Evolutionary conservation across 768 basidiomycete genomes (phyloP).

Genomic region (Rhodocollybia butyracea): DNA sequence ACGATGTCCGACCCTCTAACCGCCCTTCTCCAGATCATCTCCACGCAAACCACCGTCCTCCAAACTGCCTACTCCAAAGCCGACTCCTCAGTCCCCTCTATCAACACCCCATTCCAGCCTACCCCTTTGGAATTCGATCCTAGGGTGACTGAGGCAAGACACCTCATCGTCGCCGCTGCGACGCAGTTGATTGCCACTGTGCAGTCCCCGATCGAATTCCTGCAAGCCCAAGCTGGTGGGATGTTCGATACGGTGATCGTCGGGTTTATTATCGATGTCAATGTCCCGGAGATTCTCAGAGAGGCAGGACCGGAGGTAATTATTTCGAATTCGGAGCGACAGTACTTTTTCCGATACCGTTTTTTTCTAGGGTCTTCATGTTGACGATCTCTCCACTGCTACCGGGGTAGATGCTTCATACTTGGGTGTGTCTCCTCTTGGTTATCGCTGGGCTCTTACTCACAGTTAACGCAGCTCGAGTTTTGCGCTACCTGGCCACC

Average conservation of each 20-base stretch:
- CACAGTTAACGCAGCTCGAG: conserved; percentile 14
- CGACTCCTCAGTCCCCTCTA: not conserved
- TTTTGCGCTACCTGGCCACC: conserved; percentile 26
- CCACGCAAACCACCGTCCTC: not conserved
- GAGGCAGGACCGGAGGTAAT: conserved; percentile 24
- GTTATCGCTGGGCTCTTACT: not conserved
- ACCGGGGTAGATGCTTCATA: conserved; percentile 25
- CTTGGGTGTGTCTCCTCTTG: conserved; percentile 10
- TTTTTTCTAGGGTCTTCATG: conserved; percentile 26
- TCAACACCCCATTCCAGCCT: conserved; percentile 1
- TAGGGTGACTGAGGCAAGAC: not conserved
- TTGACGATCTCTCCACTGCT: conserved; percentile 29
- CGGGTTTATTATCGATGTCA: conserved; percentile 23
- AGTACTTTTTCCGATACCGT: not conserved
- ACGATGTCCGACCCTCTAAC: not conserved
- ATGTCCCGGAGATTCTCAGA: conserved; percentile 32
- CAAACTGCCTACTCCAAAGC: not conserved
- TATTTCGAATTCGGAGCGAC: too few relatives aligned
- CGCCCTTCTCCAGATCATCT: not conserved
- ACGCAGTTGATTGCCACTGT: conserved; percentile 18
- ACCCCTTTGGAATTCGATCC: conserved; percentile 2
- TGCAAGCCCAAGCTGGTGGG: conserved; percentile 12
- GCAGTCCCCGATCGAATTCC: conserved; percentile 14
- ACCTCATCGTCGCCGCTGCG: conserved; percentile 10
- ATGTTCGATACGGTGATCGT: conserved; percentile 16